These are phyloP conservation scores for Arthrobotrys megalospora DNA, from an alignment of 2,329 filamentous ascomycete species.

Conservation along the genomic window DNA sequence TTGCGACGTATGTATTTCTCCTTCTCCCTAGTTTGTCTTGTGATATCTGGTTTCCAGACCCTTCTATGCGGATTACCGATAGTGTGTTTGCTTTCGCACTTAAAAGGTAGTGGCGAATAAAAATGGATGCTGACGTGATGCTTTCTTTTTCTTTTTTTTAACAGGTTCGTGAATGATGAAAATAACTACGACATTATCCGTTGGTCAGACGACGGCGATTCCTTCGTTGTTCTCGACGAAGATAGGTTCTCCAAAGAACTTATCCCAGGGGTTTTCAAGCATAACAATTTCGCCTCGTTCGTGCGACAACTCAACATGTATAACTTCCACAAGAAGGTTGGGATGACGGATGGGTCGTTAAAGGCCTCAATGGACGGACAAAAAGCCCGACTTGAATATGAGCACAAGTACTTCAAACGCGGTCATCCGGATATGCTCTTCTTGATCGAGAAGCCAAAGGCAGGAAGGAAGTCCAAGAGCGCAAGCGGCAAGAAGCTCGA, in stretches of 20 bases:
- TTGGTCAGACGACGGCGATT: constrained; percentile 96
- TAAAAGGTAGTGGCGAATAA: constrained; percentile 21
- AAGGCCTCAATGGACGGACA: constrained; percentile 96
- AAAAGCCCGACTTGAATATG: constrained; percentile 98
- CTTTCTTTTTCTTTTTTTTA: neutral
- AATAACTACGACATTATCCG: constrained; percentile 95
- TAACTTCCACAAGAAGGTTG: constrained; percentile 79
- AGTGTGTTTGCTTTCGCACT: constrained; percentile 14
- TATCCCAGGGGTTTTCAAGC: constrained; percentile 83
- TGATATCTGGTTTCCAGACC: constrained; percentile 8
- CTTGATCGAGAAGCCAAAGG: constrained; percentile 75
- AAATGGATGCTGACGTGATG: constrained; percentile 61
- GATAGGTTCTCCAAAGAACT: constrained; percentile 85
- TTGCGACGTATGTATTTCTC: constrained; percentile 46
- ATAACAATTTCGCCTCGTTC: constrained; percentile 84
- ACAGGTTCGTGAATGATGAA: constrained; percentile 90
- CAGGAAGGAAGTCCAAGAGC: constrained; percentile 69
- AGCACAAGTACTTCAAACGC: constrained; percentile 94
- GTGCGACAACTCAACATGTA: constrained; percentile 80
- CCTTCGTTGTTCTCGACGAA: constrained; percentile 96
- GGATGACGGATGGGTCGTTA: constrained; percentile 96
- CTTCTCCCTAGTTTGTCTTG: constrained; percentile 9
- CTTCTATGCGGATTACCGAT: constrained; percentile 50
- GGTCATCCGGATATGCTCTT: constrained; percentile 86
- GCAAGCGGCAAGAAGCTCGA: constrained; percentile 75